phyloP scores from a whole-genome alignment of 2,329 filamentous ascomycete genomes.

The Fusarium cicatricum region DNA sequence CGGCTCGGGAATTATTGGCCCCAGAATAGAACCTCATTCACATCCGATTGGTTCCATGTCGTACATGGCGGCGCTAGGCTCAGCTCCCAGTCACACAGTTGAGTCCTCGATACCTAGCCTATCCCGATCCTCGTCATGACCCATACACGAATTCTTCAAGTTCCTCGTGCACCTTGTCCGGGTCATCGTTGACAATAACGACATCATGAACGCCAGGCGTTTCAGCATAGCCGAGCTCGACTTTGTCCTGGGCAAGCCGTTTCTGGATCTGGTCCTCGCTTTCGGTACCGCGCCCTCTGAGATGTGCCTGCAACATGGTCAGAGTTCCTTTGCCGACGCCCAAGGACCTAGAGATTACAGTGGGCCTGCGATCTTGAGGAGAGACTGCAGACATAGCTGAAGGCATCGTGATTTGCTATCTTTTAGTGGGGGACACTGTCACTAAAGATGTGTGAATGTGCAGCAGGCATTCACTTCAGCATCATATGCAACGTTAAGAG shows the following conservation, averaged over 20 bases:
- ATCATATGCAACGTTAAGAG: too few relatives aligned
- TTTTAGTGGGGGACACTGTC: too few relatives aligned
- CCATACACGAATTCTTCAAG: background rate
- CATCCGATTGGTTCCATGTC: background rate
- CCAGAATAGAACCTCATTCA: background rate
- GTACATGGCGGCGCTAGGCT: background rate
- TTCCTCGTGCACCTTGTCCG: background rate
- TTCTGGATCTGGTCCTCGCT: background rate
- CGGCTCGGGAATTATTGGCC: too few relatives aligned
- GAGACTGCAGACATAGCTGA: too few relatives aligned
- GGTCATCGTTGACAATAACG: background rate
- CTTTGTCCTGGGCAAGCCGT: background rate
- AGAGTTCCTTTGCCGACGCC: background rate
- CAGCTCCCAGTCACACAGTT: background rate
- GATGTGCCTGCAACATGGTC: fast-evolving
- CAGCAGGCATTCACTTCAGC: too few relatives aligned
- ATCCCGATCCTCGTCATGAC: background rate
- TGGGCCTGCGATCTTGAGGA: background rate
- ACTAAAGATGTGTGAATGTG: too few relatives aligned
- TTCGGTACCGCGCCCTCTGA: fast-evolving
- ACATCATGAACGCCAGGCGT: background rate
- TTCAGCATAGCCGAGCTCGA: background rate
- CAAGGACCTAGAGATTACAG: background rate
- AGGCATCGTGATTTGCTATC: too few relatives aligned
- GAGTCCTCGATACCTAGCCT: background rate